Evolutionary conservation across 2,329 filamentous ascomycete genomes (phyloP).

Genomic region (Alternaria incomplexa): DNA sequence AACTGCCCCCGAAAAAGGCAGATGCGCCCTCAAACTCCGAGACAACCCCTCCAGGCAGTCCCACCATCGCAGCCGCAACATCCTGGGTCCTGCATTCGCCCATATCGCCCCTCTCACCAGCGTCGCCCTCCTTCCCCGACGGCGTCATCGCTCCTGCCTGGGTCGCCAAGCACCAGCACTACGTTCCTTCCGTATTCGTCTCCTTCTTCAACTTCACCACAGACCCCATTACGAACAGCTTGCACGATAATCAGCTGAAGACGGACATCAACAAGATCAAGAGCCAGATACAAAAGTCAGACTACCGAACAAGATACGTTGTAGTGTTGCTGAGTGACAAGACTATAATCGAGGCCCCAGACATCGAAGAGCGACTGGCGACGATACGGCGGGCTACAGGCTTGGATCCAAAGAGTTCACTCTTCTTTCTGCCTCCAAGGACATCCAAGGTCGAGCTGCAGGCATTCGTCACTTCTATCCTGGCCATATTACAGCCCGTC

Average conservation of each 20-base stretch:
- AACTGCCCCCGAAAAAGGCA: constrained; percentile 67
- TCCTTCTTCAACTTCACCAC: constrained; percentile 80
- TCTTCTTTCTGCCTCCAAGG: constrained; percentile 82
- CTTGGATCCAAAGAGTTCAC: constrained; percentile 76
- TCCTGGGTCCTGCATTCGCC: constrained; percentile 78
- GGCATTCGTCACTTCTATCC: constrained; percentile 74
- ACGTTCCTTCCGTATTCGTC: constrained; percentile 80
- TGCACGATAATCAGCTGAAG: constrained; percentile 88
- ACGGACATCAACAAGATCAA: constrained; percentile 82
- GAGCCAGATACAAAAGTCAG: constrained; percentile 69
- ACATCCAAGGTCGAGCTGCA: constrained; percentile 74
- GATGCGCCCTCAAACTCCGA: constrained; percentile 62
- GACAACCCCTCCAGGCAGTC: constrained; percentile 58
- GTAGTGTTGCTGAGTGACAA: constrained; percentile 80
- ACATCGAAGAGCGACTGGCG: constrained; percentile 77
- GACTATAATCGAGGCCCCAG: constrained; percentile 61
- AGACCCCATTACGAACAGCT: constrained; percentile 73
- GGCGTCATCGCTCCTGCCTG: constrained; percentile 82
- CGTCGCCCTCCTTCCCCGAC: constrained; percentile 85
- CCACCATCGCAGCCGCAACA: constrained; percentile 56
- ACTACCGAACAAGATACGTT: constrained; percentile 78
- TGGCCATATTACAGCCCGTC: constrained; percentile 74
- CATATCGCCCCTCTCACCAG: constrained; percentile 85
- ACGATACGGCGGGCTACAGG: constrained; percentile 80
- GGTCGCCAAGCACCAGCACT: constrained; percentile 86